Evolutionary conservation across 345 rosid genomes (phyloP).

Genomic region (Gossypium turneri): DNA sequence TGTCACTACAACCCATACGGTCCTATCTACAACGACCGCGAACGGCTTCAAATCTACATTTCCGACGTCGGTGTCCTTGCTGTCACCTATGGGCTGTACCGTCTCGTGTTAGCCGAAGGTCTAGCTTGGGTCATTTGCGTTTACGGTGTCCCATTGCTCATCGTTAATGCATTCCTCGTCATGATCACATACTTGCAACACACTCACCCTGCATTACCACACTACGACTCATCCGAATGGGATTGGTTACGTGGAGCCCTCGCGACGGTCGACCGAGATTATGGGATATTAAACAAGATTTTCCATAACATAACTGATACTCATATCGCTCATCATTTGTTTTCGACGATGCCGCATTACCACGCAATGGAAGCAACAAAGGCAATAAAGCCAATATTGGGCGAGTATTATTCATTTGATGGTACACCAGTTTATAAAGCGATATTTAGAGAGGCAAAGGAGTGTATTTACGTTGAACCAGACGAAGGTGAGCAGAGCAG

Average conservation of each 20-base stretch:
- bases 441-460: background rate
- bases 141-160: slow-evolving; percentile 4
- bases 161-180: slow-evolving; percentile 4
- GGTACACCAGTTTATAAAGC: slow-evolving; percentile 4
- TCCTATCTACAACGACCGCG: slow-evolving; percentile 71
- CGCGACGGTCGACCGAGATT: background rate
- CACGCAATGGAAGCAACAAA: slow-evolving; percentile 71
- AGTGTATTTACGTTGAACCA: slow-evolving; percentile 6
- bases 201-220: slow-evolving; percentile 2
- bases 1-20: slow-evolving; percentile 72
- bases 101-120: slow-evolving; percentile 46
- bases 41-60: slow-evolving; percentile 67
- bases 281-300: slow-evolving; percentile 3
- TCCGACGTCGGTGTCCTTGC: slow-evolving; percentile 70
- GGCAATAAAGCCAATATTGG: slow-evolving; percentile 45
- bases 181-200: slow-evolving; percentile 7
- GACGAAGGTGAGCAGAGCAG: background rate
- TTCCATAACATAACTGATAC: slow-evolving; percentile 7
- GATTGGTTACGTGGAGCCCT: slow-evolving; percentile 3
- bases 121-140: slow-evolving; percentile 36
- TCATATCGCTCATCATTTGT: slow-evolving; percentile 6
- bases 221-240: slow-evolving; percentile 5
- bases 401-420: background rate
- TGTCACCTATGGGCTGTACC: slow-evolving; percentile 49
- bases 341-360: slow-evolving; percentile 7